A percentile compares a stretch with the other conserved stretches of the same genome.
Conservation (phyloP, 2,329 filamentous ascomycete genomes). For the Trichoderma atroviride region DNA sequence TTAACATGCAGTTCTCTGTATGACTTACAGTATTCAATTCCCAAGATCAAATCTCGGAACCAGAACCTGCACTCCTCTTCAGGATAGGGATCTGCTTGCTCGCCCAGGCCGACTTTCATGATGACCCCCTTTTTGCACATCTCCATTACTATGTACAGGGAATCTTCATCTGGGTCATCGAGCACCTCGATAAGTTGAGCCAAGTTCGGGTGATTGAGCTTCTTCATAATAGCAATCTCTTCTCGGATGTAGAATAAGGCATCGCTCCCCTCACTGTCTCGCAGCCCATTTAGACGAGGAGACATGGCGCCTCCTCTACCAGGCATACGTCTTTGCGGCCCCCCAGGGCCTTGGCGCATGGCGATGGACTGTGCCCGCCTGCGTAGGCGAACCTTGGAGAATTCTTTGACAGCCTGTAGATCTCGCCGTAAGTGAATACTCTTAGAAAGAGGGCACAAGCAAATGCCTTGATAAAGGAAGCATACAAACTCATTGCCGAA, state of each 20-base stretch:
- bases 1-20: not conserved
- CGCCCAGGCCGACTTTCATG: constrained; percentile 91
- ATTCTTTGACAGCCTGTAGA: constrained; percentile 90
- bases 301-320: constrained; percentile 31
- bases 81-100: constrained; percentile 78
- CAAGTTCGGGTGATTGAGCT: constrained; percentile 91
- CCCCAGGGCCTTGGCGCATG: constrained; percentile 57
- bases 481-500: constrained; percentile 91
- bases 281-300: constrained; percentile 32
- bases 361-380: constrained; percentile 91
- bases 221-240: constrained; percentile 99
- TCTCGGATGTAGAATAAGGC: constrained; percentile 87
- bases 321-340: constrained; percentile 38
- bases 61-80: constrained; percentile 82
- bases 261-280: constrained; percentile 63
- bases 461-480: not conserved
- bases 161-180: constrained; percentile 94
- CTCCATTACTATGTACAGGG: constrained; percentile 96
- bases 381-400: constrained; percentile 87
- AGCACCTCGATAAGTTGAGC: constrained; percentile 91
- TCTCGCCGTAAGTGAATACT: not conserved
- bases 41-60: constrained; percentile 93
- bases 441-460: not conserved
- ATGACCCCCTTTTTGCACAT: constrained; percentile 98
- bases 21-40: constrained; percentile 84